Percentiles rank a stretch among this genome's conserved stretches.
These are phyloP conservation scores for Saturnispora bothae DNA, from an alignment of 805 yeast genomes.

Conservation along the genomic window DNA sequence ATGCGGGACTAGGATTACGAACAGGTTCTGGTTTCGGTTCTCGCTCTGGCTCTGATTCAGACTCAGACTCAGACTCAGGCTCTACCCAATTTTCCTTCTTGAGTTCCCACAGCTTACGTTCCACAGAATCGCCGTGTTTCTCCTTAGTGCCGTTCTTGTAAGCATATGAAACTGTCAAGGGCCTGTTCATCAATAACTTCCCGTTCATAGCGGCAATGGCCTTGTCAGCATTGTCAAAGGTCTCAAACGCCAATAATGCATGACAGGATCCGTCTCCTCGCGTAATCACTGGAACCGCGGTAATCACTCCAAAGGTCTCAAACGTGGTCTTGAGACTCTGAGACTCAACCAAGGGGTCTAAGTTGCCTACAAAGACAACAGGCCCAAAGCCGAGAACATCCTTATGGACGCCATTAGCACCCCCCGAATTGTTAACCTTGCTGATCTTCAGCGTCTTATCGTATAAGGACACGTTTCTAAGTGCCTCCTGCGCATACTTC, in stretches of 20 bases:
- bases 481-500: constrained; percentile 51
- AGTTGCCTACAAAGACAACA: constrained; percentile 42
- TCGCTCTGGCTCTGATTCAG: neutral
- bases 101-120: constrained; percentile 50
- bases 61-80: neutral
- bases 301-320: constrained; percentile 55
- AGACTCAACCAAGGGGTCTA: constrained; percentile 59
- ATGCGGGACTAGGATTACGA: neutral
- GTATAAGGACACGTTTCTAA: constrained; percentile 51
- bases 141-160: constrained; percentile 47
- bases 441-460: constrained; percentile 53
- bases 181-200: constrained; percentile 56
- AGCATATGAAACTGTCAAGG: constrained; percentile 57
- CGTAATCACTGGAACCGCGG: constrained; percentile 36
- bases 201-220: constrained; percentile 65
- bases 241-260: constrained; percentile 56
- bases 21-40: neutral
- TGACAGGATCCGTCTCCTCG: constrained; percentile 39
- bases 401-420: constrained; percentile 7
- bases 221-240: constrained; percentile 56
- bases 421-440: constrained; percentile 26
- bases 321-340: constrained; percentile 47
- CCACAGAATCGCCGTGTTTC: constrained; percentile 72
- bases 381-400: constrained; percentile 33
- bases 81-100: constrained; percentile 14